These are phyloP conservation scores for Panicum miliaceum DNA, from an alignment of 176 grass and related monocot genomes.

Conservation along the genomic window DNA sequence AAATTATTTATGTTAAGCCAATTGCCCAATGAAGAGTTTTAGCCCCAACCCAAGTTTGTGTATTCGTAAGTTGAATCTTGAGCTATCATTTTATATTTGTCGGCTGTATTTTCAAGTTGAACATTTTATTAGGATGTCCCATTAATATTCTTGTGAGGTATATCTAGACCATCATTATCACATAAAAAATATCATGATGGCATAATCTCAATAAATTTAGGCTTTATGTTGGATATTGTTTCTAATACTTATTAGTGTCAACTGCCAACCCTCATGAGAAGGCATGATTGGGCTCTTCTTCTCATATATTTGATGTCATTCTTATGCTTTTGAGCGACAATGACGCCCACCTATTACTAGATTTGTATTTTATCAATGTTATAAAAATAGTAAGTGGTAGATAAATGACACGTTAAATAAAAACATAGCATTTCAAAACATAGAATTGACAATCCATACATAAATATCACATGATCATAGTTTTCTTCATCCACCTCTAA, in stretches of 20 bases:
- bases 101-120: not conserved
- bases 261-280: conserved; percentile 1
- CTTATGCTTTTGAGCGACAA: not conserved
- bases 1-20: not conserved
- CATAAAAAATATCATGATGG: not conserved
- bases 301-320: not conserved
- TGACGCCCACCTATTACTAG: not conserved
- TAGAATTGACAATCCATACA: not conserved
- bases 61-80: not conserved
- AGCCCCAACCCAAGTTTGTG: not conserved
- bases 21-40: not conserved
- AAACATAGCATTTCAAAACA: not conserved
- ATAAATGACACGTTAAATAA: not conserved
- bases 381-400: not conserved
- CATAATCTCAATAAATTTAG: not conserved
- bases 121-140: not conserved
- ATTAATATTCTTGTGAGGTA: not conserved
- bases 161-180: conserved; percentile 24
- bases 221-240: not conserved
- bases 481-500: not conserved
- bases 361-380: not conserved
- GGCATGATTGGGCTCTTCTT: conserved; percentile 8
- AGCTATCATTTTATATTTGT: not conserved
- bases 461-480: not conserved
- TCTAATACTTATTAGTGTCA: not conserved